Conservation (phyloP, 495 filamentous ascomycete species). For the Thermothielavioides terrestris region DNA sequence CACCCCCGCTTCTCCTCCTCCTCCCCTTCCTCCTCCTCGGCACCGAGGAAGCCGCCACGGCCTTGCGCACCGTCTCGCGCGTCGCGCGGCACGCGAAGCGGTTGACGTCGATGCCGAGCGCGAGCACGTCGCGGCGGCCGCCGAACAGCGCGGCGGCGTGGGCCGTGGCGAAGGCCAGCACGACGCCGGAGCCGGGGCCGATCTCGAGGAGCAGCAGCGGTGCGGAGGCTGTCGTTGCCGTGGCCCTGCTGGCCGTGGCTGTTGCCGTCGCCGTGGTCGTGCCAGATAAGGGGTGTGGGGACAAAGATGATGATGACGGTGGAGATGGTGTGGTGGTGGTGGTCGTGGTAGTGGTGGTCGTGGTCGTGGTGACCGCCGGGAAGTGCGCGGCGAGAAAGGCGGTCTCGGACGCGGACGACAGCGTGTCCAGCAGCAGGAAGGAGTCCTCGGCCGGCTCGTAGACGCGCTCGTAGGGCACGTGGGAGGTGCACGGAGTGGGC, state of each 20-base stretch:
- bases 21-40: neutral
- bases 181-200: conserved; percentile 83
- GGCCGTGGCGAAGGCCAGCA: conserved; percentile 76
- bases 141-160: conserved; percentile 66
- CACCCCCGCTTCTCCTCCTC: neutral
- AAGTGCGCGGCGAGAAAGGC: conserved; percentile 63
- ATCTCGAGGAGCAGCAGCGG: conserved; percentile 61
- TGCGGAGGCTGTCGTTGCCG: neutral
- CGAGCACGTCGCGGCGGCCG: conserved; percentile 57
- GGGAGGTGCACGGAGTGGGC: conserved; percentile 83
- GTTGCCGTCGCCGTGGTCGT: conserved; percentile 21
- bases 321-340: conserved; percentile 26
- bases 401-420: conserved; percentile 64
- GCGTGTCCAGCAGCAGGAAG: conserved; percentile 85
- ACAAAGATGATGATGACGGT: conserved; percentile 12
- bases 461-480: conserved; percentile 74
- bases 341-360: conserved; percentile 7
- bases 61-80: conserved; percentile 49
- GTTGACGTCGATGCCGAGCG: conserved; percentile 75
- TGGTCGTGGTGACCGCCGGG: conserved; percentile 21
- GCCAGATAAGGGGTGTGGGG: conserved; percentile 9
- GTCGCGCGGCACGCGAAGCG: conserved; percentile 66
- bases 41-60: conserved; percentile 30
- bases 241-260: conserved; percentile 27
- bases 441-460: conserved; percentile 96